A percentile compares a stretch with the other conserved stretches of the same genome.
These are phyloP conservation scores for Penicillium tannophilum DNA, from an alignment of 495 filamentous ascomycete species.

Conservation along the genomic window DNA sequence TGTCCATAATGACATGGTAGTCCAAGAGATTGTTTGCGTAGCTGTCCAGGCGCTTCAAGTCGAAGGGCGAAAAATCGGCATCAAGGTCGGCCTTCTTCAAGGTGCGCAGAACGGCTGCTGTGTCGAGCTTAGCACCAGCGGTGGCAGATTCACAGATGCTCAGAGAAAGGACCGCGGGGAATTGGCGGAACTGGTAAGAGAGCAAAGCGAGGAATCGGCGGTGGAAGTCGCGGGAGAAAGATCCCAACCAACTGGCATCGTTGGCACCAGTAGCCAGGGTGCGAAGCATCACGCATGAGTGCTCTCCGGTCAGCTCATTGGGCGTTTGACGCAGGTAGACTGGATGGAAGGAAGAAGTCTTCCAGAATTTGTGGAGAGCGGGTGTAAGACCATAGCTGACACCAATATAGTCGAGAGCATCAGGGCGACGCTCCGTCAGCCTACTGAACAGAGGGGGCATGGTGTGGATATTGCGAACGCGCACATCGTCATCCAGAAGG, in stretches of 20 bases:
- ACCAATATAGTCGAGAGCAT: slow-evolving; percentile 85
- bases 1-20: slow-evolving; percentile 94
- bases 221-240: slow-evolving; percentile 92
- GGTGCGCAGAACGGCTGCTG: slow-evolving; percentile 46
- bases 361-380: slow-evolving; percentile 95
- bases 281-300: slow-evolving; percentile 96
- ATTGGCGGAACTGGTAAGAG: slow-evolving; percentile 88
- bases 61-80: slow-evolving; percentile 77
- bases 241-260: slow-evolving; percentile 81
- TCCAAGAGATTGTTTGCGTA: slow-evolving; percentile 97
- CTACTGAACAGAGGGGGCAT: slow-evolving; percentile 94
- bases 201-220: slow-evolving; percentile 83
- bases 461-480: slow-evolving; percentile 83
- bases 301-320: slow-evolving; percentile 95
- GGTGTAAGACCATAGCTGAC: slow-evolving; percentile 93
- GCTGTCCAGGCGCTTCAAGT: slow-evolving; percentile 89
- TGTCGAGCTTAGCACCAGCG: slow-evolving; percentile 63
- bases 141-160: slow-evolving; percentile 87
- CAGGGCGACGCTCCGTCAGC: slow-evolving; percentile 78
- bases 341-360: slow-evolving; percentile 78
- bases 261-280: slow-evolving; percentile 60
- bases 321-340: slow-evolving; percentile 95
- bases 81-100: slow-evolving; percentile 77
- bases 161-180: slow-evolving; percentile 77
- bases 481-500: slow-evolving; percentile 83